These are phyloP conservation scores for Penicillium diatomitis DNA, from an alignment of 495 filamentous ascomycete genomes.

Conservation along the genomic window DNA sequence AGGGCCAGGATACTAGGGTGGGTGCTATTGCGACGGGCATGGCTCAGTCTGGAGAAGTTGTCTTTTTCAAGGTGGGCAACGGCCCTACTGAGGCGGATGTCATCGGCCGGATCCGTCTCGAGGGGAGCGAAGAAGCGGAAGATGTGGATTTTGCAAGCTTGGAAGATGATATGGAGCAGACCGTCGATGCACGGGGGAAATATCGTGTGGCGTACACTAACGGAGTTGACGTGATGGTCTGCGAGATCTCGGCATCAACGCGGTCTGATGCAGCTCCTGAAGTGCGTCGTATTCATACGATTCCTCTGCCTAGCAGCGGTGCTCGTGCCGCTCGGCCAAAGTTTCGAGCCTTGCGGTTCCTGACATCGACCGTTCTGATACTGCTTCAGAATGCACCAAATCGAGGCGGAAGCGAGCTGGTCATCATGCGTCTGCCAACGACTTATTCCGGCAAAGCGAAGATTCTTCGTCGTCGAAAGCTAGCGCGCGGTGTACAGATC, in stretches of 20 bases:
- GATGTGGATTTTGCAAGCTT: slow-evolving; percentile 68
- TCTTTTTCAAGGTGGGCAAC: slow-evolving; percentile 61
- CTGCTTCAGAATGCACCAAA: slow-evolving; percentile 45
- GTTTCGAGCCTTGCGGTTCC: slow-evolving; percentile 65
- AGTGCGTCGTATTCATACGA: slow-evolving; percentile 52
- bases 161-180: slow-evolving; percentile 16
- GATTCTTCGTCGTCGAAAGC: slow-evolving; percentile 42
- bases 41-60: slow-evolving; percentile 64
- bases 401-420: slow-evolving; percentile 56
- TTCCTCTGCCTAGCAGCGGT: slow-evolving; percentile 45
- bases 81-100: slow-evolving; percentile 48
- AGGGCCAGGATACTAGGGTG: slow-evolving; percentile 36
- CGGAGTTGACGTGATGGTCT: slow-evolving; percentile 57
- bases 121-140: slow-evolving; percentile 57
- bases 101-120: slow-evolving; percentile 56
- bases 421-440: slow-evolving; percentile 47
- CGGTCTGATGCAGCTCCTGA: slow-evolving; percentile 40
- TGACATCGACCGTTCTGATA: slow-evolving; percentile 46
- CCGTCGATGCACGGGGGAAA: slow-evolving; percentile 29
- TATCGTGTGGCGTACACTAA: slow-evolving; percentile 76
- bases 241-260: slow-evolving; percentile 26
- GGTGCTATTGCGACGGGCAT: slow-evolving; percentile 69
- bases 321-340: slow-evolving; percentile 29
- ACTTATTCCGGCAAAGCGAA: slow-evolving; percentile 18
- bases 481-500: slow-evolving; percentile 49